Evolutionary conservation across 805 yeast genomes (phyloP).

Genomic region (Grigorovia transvaalensis): DNA sequence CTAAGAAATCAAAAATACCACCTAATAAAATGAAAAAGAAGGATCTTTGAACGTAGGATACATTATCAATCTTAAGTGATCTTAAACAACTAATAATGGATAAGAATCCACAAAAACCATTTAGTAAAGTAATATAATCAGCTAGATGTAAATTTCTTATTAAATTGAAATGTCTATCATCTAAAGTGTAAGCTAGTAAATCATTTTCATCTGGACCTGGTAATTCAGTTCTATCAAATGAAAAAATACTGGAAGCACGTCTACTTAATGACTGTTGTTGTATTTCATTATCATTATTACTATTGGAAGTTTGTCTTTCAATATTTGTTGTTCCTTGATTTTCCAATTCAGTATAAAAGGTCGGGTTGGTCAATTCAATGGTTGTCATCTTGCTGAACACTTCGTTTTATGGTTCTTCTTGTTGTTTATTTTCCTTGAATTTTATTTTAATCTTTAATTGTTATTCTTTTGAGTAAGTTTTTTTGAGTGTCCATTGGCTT

Average conservation of each 20-base stretch:
- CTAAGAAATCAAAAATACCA: slow-evolving; percentile 88
- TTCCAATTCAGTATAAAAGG: background rate
- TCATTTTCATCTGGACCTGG: slow-evolving; percentile 76
- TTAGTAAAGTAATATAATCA: slow-evolving; percentile 86
- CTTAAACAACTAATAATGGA: slow-evolving; percentile 79
- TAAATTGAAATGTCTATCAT: slow-evolving; percentile 77
- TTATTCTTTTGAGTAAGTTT: no score
- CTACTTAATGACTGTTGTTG: slow-evolving; percentile 19
- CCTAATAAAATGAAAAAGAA: slow-evolving; percentile 82
- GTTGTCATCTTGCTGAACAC: background rate
- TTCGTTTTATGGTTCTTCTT: no score
- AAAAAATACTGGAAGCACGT: slow-evolving; percentile 46
- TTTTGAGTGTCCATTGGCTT: background rate
- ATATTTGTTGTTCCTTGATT: background rate
- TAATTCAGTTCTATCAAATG: slow-evolving; percentile 42
- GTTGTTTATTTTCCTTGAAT: background rate
- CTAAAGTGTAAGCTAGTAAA: slow-evolving; percentile 68
- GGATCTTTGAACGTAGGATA: slow-evolving; percentile 74
- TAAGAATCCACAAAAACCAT: slow-evolving; percentile 90
- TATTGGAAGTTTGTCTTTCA: no score
- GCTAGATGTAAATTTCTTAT: slow-evolving; percentile 86
- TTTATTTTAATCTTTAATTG: no score
- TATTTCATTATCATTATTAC: background rate
- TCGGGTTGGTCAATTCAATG: background rate
- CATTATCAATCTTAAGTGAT: slow-evolving; percentile 57